These are phyloP conservation scores for Neocucurbitaria cava DNA, from an alignment of 2,329 filamentous ascomycete genomes.

Conservation along the genomic window DNA sequence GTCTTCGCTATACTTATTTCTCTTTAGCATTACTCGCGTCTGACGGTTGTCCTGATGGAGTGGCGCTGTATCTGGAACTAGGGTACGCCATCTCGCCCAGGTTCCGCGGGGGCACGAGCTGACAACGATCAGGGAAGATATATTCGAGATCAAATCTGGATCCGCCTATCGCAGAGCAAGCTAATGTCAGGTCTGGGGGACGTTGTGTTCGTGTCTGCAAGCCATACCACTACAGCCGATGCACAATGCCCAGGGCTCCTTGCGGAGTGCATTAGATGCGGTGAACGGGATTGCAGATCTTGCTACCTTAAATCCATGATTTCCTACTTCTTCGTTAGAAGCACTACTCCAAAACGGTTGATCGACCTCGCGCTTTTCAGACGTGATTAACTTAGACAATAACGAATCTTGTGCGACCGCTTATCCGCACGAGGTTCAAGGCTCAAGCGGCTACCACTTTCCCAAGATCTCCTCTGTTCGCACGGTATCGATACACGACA, in stretches of 20 bases:
- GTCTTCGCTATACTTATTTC: neutral
- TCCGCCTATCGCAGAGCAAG: neutral
- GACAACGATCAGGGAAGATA: neutral
- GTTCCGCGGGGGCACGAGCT: neutral
- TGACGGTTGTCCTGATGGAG: neutral
- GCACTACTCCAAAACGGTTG: neutral
- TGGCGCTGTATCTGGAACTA: neutral
- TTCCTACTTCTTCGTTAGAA: neutral
- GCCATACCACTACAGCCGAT: constrained; percentile 13
- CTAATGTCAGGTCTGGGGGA: neutral
- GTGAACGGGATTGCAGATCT: neutral
- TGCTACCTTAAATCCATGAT: neutral
- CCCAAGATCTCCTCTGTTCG: neutral
- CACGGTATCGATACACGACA: neutral
- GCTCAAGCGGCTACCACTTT: neutral
- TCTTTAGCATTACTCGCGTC: neutral
- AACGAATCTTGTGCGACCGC: neutral
- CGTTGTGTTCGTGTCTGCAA: constrained; percentile 5
- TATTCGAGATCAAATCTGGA: neutral
- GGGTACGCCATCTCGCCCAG: neutral
- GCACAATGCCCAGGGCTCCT: neutral
- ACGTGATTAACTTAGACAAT: neutral
- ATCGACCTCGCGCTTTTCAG: neutral
- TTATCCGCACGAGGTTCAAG: neutral
- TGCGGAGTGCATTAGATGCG: neutral